Evolutionary conservation across 805 yeast species (phyloP).

Genomic region (Starmerella asiatica): DNA sequence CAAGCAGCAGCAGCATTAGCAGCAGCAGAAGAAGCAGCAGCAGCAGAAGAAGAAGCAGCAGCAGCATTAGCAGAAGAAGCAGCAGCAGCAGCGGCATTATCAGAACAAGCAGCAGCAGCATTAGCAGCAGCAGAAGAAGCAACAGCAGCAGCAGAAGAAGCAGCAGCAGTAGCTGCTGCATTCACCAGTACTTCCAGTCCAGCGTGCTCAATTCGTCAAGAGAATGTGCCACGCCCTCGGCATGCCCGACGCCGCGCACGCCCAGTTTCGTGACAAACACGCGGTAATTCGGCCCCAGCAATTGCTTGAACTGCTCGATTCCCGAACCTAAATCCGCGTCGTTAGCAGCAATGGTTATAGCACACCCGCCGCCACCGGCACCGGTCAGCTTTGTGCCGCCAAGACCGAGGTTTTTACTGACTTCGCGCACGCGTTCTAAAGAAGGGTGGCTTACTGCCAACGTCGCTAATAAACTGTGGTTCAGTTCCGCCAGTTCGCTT

Average conservation of each 20-base stretch:
- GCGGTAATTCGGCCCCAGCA: slow-evolving; percentile 45
- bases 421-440: slow-evolving; percentile 58
- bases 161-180: too few species aligned
- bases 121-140: too few species aligned
- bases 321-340: slow-evolving; percentile 14
- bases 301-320: slow-evolving; percentile 26
- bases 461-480: slow-evolving; percentile 76
- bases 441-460: slow-evolving; percentile 88
- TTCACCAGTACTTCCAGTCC: slow-evolving; percentile 12
- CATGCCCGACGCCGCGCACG: slow-evolving; percentile 69
- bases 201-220: slow-evolving; percentile 1
- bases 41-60: too few species aligned
- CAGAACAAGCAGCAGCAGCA: too few species aligned
- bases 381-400: slow-evolving; percentile 94
- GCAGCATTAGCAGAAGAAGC: too few species aligned
- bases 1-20: too few species aligned
- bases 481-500: slow-evolving; percentile 49
- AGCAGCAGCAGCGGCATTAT: too few species aligned
- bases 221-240: slow-evolving; percentile 2
- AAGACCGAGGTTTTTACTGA: slow-evolving; percentile 47
- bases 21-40: too few species aligned
- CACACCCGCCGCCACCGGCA: slow-evolving; percentile 99
- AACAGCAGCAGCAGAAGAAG: too few species aligned
- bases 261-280: slow-evolving; percentile 73
- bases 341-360: slow-evolving; percentile 60